phyloP scores from a whole-genome alignment of 78 protist species.

The Planoprotostelium fungivorum region DNA sequence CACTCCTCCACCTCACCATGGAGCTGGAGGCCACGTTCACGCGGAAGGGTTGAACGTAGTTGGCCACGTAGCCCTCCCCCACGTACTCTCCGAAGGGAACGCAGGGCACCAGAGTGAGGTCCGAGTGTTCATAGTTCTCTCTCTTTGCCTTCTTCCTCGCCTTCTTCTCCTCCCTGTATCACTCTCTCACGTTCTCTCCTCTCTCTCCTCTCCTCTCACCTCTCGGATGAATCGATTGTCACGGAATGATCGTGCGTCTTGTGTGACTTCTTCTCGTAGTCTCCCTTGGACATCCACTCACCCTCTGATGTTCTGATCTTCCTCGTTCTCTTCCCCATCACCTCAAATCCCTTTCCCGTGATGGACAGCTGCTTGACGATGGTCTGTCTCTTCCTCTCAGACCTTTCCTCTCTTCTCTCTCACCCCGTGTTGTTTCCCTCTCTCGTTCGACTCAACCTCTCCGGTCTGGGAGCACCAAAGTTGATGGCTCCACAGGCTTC shows the following conservation, averaged over 20 bases:
- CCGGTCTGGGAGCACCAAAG: constrained; percentile 2
- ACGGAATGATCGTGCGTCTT: not conserved
- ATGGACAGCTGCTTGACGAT: not conserved
- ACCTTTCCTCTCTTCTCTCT: not conserved
- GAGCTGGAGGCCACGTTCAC: not conserved
- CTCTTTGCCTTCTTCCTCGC: too few relatives aligned
- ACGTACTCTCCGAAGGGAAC: too few relatives aligned
- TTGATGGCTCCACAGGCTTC: constrained; percentile 44
- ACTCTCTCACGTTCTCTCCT: too few relatives aligned
- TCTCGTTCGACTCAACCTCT: not conserved
- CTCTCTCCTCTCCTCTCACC: too few relatives aligned
- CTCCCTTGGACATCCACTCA: not conserved
- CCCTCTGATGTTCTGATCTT: not conserved
- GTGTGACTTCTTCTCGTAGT: not conserved
- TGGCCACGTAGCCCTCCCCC: too few relatives aligned
- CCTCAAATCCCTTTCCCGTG: not conserved
- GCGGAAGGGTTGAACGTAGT: not conserved
- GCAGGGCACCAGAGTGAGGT: too few relatives aligned
- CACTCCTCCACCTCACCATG: constrained; percentile 6
- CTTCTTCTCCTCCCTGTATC: too few relatives aligned
- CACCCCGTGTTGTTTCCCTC: not conserved
- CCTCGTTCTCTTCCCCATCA: not conserved
- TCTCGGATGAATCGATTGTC: too few relatives aligned
- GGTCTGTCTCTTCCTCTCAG: not conserved
- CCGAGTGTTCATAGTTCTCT: too few relatives aligned